A percentile compares a stretch with the other conserved stretches of the same genome.
Evolutionary conservation across 1,284 basidiomycete species (phyloP).

Genomic region (Volvariella volvacea): DNA sequence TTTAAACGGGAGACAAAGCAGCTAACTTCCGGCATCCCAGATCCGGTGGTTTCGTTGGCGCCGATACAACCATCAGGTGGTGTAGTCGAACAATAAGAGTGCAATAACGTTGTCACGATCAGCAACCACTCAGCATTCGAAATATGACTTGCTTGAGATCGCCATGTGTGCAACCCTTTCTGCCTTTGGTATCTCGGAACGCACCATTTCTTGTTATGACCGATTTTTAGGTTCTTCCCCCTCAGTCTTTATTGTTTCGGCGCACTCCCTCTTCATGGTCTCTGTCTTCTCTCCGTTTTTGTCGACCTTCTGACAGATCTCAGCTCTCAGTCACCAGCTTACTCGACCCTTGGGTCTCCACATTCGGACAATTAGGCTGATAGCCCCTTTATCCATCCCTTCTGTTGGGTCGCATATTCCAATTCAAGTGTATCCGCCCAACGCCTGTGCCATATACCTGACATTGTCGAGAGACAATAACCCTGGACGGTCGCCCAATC

Average conservation of each 20-base stretch:
- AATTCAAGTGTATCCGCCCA: slow-evolving; percentile 19
- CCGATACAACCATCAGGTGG: slow-evolving; percentile 1
- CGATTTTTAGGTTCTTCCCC: no score
- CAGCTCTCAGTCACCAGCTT: no score
- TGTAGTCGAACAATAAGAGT: neutral
- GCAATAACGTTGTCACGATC: neutral
- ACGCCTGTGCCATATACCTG: slow-evolving; percentile 10
- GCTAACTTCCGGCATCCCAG: neutral
- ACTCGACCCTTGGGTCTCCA: slow-evolving; percentile 3
- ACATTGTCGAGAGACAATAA: slow-evolving; percentile 32
- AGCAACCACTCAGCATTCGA: neutral
- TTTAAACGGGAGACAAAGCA: no score
- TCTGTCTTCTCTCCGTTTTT: no score
- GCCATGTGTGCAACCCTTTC: no score
- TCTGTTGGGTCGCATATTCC: slow-evolving; percentile 27
- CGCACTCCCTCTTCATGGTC: no score
- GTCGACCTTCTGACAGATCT: no score
- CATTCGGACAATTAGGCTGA: neutral
- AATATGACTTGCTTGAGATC: neutral
- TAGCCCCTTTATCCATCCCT: slow-evolving; percentile 10
- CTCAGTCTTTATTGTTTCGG: no score
- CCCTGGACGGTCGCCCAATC: slow-evolving; percentile 14
- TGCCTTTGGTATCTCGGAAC: no score
- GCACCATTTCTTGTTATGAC: no score
- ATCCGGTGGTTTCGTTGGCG: neutral